A percentile compares a stretch with the other conserved stretches of the same genome.
These are phyloP conservation scores for Fusarium sp. DNA, from an alignment of 2,329 filamentous ascomycete genomes.

Conservation along the genomic window DNA sequence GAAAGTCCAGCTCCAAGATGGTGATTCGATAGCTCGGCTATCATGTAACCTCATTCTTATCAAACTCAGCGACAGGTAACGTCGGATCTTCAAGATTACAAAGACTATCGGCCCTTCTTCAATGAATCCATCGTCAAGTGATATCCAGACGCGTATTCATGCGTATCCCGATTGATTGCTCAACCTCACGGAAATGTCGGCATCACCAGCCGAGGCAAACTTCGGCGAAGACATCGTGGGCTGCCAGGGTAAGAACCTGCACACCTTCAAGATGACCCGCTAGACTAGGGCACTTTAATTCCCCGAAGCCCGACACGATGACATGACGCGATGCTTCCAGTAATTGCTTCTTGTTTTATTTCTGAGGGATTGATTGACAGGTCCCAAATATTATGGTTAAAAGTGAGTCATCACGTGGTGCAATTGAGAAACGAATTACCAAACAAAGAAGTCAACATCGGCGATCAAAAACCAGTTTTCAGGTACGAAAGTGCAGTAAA, in stretches of 20 bases:
- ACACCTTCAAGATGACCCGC: not conserved
- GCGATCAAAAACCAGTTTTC: constrained; percentile 15
- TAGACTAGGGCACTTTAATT: not conserved
- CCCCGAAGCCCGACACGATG: not conserved
- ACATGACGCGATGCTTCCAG: not conserved
- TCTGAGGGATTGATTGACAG: not conserved
- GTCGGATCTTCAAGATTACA: not conserved
- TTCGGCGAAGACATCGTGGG: not conserved
- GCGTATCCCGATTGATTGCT: not conserved
- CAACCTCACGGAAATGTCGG: constrained; percentile 6
- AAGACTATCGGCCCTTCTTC: constrained; percentile 7
- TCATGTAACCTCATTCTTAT: not conserved
- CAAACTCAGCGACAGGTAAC: not conserved
- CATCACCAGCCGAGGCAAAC: not conserved
- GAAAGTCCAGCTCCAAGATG: no score
- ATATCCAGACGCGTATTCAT: not conserved
- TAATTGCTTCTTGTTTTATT: not conserved
- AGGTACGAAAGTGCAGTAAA: not conserved
- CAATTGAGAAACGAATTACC: not conserved
- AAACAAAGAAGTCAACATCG: not conserved
- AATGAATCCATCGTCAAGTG: not conserved
- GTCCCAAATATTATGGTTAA: not conserved
- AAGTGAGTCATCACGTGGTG: not conserved
- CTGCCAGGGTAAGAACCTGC: not conserved
- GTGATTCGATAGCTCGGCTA: not conserved